A percentile compares a stretch with the other conserved stretches of the same genome.
phyloP scores from a whole-genome alignment of 2,329 filamentous ascomycete genomes.

The Botrytis sinoallii region DNA sequence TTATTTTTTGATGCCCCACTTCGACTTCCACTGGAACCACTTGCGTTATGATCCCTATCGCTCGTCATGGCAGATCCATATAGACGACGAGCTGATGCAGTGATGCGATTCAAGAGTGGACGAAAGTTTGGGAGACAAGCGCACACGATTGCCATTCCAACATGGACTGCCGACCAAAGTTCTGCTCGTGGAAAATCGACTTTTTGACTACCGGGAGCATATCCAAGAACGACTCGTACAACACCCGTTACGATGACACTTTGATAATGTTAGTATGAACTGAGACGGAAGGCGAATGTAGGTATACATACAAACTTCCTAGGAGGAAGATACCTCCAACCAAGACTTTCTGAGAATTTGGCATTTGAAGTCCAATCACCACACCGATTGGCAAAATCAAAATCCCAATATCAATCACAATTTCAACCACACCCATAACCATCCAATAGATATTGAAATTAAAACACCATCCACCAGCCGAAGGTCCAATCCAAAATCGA shows the following conservation, averaged over 20 bases:
- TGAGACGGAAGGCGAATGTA: not conserved
- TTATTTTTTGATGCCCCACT: constrained; percentile 11
- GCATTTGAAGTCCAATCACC: constrained; percentile 11
- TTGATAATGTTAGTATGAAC: not conserved
- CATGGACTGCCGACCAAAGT: constrained; percentile 22
- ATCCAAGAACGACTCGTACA: constrained; percentile 20
- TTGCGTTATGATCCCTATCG: not conserved
- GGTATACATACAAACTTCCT: constrained; percentile 16
- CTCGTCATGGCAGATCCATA: constrained; percentile 13
- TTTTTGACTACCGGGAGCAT: constrained; percentile 21
- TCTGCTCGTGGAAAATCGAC: constrained; percentile 21
- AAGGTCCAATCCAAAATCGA: constrained; percentile 12
- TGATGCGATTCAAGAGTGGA: constrained; percentile 18
- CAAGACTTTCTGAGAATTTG: constrained; percentile 13
- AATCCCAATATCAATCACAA: constrained; percentile 13
- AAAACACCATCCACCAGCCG: constrained; percentile 15
- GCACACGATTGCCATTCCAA: constrained; percentile 23
- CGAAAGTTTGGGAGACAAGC: constrained; percentile 22
- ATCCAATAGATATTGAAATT: constrained; percentile 20
- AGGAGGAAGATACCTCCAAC: constrained; percentile 15
- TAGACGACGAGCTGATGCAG: constrained; percentile 7
- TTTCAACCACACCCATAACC: constrained; percentile 12
- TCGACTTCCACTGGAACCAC: not conserved
- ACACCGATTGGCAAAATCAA: constrained; percentile 13
- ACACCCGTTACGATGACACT: constrained; percentile 22